Percentiles rank a stretch among this genome's conserved stretches.
phyloP scores from a whole-genome alignment of 495 filamentous ascomycete genomes.

The Hypoxylon trugodes region DNA sequence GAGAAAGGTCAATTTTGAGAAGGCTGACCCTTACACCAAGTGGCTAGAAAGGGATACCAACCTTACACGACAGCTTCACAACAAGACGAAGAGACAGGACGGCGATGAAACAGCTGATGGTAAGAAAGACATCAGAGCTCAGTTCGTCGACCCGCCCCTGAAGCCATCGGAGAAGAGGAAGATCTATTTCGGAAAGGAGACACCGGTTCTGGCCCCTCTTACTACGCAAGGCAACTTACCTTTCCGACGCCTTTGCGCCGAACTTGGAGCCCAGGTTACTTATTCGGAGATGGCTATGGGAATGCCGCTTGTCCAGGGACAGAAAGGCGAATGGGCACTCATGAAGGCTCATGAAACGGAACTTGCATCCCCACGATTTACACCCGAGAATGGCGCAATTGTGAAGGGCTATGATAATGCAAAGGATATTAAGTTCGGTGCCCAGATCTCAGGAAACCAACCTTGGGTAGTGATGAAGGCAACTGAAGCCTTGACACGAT shows the following conservation, averaged over 20 bases:
- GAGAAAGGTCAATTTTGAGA: conserved; percentile 70
- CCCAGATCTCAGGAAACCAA: conserved; percentile 89
- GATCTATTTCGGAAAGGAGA: conserved; percentile 92
- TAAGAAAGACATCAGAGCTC: conserved; percentile 75
- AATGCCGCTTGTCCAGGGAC: conserved; percentile 87
- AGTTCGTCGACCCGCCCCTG: conserved; percentile 83
- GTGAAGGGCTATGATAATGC: conserved; percentile 80
- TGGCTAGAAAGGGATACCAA: conserved; percentile 73
- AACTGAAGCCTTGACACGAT: conserved; percentile 77
- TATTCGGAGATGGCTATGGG: conserved; percentile 99
- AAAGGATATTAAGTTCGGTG: conserved; percentile 86
- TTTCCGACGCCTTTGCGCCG: conserved; percentile 90
- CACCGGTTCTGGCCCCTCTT: conserved; percentile 84
- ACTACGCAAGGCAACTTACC: conserved; percentile 97
- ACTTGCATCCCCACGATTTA: conserved; percentile 68
- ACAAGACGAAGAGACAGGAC: conserved; percentile 53
- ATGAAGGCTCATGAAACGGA: conserved; percentile 90
- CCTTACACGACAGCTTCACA: conserved; percentile 62
- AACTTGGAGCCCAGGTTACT: conserved; percentile 88
- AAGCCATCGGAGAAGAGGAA: conserved; percentile 90
- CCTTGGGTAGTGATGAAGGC: conserved; percentile 87
- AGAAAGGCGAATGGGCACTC: conserved; percentile 92
- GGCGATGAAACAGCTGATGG: conserved; percentile 48
- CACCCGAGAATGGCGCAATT: conserved; percentile 53
- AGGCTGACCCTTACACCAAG: conserved; percentile 75